phyloP scores from a whole-genome alignment of 2,329 filamentous ascomycete species.

The Fusarium sulawesiense region DNA sequence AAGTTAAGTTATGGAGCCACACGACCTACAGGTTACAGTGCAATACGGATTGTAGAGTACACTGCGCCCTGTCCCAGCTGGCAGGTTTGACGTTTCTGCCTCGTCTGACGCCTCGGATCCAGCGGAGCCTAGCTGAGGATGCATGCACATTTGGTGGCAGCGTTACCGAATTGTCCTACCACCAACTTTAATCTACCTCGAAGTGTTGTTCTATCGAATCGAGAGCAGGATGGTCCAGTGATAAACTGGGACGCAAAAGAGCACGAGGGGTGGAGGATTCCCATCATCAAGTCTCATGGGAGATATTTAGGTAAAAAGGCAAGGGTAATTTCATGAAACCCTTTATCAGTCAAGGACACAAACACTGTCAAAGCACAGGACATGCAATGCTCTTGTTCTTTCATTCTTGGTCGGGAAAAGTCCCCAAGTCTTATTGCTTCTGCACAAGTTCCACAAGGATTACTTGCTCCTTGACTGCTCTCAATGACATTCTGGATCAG shows the following conservation, averaged over 20 bases:
- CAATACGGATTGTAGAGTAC: conserved; percentile 1
- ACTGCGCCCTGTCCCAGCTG: conserved; percentile 10
- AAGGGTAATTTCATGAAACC: not conserved
- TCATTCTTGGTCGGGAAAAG: not conserved
- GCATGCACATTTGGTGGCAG: not conserved
- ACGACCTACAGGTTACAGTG: not conserved
- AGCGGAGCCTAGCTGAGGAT: not conserved
- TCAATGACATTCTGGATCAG: not conserved
- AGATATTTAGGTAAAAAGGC: not conserved
- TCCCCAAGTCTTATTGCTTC: not conserved
- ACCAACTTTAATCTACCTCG: not conserved
- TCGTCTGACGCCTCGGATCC: conserved; percentile 1
- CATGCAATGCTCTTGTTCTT: not conserved
- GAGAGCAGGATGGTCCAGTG: not conserved
- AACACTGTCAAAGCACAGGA: not conserved
- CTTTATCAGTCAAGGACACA: not conserved
- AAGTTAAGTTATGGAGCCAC: not conserved
- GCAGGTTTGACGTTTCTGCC: conserved; percentile 27
- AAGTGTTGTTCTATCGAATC: not conserved
- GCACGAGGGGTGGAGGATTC: conserved; percentile 12
- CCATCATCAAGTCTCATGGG: not conserved
- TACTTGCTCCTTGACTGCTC: not conserved
- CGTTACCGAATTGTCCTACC: not conserved
- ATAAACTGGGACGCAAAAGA: not conserved
- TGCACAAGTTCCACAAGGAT: not conserved